Base-by-base conservation (phyloP, 176 grass and related monocot genomes). In the Carex myosuroides region DNA sequence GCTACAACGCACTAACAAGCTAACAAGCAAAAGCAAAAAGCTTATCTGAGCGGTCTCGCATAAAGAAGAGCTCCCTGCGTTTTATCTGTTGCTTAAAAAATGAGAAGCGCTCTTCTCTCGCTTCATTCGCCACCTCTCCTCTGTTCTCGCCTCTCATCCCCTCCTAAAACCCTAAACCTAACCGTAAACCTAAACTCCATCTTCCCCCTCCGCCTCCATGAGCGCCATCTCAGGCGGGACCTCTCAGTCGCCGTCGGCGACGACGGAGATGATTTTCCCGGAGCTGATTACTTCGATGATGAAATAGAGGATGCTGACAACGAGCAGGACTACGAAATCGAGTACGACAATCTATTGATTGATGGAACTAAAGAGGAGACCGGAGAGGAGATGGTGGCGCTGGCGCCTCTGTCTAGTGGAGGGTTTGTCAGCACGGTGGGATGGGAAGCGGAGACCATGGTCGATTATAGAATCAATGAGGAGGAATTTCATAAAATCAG, bases 311-410 rank as follows among this genome's bases (percentile, higher is more conserved):
- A 98, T 75, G 44, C 92, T 6, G 95, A 98, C 61, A 98, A 95
- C 85, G 90, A 95, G 84, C 87, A 90, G 86, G 95, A 98, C 86
- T 98, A 98, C 85, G 95, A 98, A 81, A 88, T 98, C 67, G 95
- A 98, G 90, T 98, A 98, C 64, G 95, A 98, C 86, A 60, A 81
- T 69, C 20, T 64, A 4, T 75, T 54, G 9, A 64, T 65, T 1
- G 81, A 64, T 56, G 5, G 18, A 65, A 26, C 77, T 9, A n/a
- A 14, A 58, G 65, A 72, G 12, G 63, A 16, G 12, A 60, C 56
- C 24, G 85, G 77, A 21, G 73, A 67, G 42, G 91, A 90, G 60
- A 50, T 11, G 46, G 86, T 87, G 30, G 89, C 85, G 59, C 92
- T 98, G 64, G 86, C 89, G 79, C 92, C 92, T 85, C 85, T 98